Evolutionary conservation across 495 filamentous ascomycete species (phyloP), one percentile per base, ranked within the genome.

Genomic region (Niebla homalea): DNA sequence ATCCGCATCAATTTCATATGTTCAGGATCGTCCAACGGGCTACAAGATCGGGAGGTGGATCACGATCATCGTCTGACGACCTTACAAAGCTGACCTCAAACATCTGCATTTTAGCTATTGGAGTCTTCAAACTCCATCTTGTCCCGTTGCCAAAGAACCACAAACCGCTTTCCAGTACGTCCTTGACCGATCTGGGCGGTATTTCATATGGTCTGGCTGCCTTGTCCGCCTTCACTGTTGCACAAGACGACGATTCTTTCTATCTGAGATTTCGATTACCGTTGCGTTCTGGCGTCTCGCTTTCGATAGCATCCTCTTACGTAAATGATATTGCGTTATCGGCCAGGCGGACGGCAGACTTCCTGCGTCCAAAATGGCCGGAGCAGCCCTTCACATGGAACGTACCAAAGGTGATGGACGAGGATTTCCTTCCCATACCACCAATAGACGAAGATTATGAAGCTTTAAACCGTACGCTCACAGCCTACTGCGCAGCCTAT

Each of bases 401-500:
- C 55, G 77, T 79, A 16, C 83, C 81, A 5, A 66, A 71, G 7
- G 75, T 78, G 52, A 64, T 88, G 4, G 77, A 85, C 49, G 74
- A 74, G 18, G 70, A 81, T 21, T 69, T 79, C 38, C 79, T 83
- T 43, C 73, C 77, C n/a, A 71, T 72, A n/a, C 64, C 79, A 14
- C 68, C 74, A 46, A 64, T 80, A 22, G 72, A 78, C 26, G 82
- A 93, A 55, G 87, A 95, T 51, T 79, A 87, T 57, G 78, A 81
- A 36, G 83, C 81, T 54, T 81, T 95, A 59, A 83, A 85, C 57
- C 77, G 85, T 23, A 96, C 89, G 0, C 69, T 98, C 18, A 77
- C 85, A 37, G 92, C 88, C 15, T 95, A 94, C 62, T 84, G 86
- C 52, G 75, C 84, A 8, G 87, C 83, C 20, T 95, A 88, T 56